Evolutionary conservation across 306 rosid species (phyloP).

Genomic region (Dalbergia cochinchinensis): DNA sequence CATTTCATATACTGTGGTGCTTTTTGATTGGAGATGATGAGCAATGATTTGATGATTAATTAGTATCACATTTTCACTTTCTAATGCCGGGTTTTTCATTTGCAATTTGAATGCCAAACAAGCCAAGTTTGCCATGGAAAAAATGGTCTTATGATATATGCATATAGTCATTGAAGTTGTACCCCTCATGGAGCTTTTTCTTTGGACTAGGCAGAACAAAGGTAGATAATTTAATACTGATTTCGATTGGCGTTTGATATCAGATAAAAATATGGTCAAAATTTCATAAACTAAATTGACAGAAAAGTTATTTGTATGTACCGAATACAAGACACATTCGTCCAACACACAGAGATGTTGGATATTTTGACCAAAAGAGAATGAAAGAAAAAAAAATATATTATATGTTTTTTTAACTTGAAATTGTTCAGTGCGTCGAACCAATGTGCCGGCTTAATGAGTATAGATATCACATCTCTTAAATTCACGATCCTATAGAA

Average conservation of each 20-base stretch:
- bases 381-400: no score
- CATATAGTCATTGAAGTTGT: not conserved
- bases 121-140: not conserved
- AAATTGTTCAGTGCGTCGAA: no score
- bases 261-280: not conserved
- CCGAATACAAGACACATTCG: no score
- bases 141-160: slow-evolving; percentile 3
- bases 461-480: no score
- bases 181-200: not conserved
- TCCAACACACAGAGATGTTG: no score
- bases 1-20: slow-evolving; percentile 18
- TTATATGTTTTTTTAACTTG: no score
- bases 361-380: no score
- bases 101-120: not conserved
- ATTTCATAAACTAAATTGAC: no score
- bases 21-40: slow-evolving; percentile 33
- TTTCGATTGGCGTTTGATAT: no score
- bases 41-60: slow-evolving; percentile 33
- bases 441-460: no score
- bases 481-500: no score
- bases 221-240: not conserved
- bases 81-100: not conserved
- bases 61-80: not conserved
- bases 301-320: no score
- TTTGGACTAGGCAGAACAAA: not conserved